A percentile compares a stretch with the other conserved stretches of the same genome.
These are phyloP conservation scores for Penicillium palitans DNA, from an alignment of 2,329 filamentous ascomycete species.

Conservation along the genomic window DNA sequence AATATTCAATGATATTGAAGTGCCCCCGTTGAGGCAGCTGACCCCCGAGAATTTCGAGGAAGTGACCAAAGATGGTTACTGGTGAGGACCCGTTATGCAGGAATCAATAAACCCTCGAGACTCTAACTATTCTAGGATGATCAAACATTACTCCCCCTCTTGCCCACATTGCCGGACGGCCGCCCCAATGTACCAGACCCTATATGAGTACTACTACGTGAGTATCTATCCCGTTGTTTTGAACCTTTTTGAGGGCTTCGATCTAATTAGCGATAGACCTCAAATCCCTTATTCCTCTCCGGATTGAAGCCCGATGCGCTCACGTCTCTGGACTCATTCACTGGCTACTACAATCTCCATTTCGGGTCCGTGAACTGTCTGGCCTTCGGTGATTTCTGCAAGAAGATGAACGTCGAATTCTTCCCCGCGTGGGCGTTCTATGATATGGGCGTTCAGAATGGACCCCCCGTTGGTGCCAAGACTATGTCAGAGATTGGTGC, in stretches of 20 bases:
- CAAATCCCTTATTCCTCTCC: slow-evolving; percentile 63
- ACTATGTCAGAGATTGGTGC: slow-evolving; percentile 65
- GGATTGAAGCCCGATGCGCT: slow-evolving; percentile 52
- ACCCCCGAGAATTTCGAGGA: slow-evolving; percentile 51
- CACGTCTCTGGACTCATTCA: slow-evolving; percentile 66
- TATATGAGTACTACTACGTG: slow-evolving; percentile 85
- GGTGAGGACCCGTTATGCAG: slow-evolving; percentile 38
- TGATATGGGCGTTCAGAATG: slow-evolving; percentile 70
- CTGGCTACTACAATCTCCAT: slow-evolving; percentile 81
- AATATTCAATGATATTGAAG: slow-evolving; percentile 53
- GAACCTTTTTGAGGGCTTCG: not conserved
- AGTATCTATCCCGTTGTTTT: slow-evolving; percentile 20
- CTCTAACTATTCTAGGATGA: slow-evolving; percentile 44
- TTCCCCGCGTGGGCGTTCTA: slow-evolving; percentile 80
- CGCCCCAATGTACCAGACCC: slow-evolving; percentile 83
- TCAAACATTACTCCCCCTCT: slow-evolving; percentile 55
- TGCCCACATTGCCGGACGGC: slow-evolving; percentile 73
- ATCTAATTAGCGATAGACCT: slow-evolving; percentile 60
- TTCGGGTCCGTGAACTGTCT: slow-evolving; percentile 86
- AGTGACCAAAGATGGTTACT: slow-evolving; percentile 53
- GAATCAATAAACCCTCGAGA: not conserved
- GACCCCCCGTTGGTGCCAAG: slow-evolving; percentile 66
- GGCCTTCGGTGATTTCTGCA: slow-evolving; percentile 77
- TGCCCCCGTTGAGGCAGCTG: slow-evolving; percentile 53
- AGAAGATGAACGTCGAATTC: slow-evolving; percentile 62